Evolutionary conservation across 148 eudicot species (phyloP).

Genomic region (Chenopodium suecicum): DNA sequence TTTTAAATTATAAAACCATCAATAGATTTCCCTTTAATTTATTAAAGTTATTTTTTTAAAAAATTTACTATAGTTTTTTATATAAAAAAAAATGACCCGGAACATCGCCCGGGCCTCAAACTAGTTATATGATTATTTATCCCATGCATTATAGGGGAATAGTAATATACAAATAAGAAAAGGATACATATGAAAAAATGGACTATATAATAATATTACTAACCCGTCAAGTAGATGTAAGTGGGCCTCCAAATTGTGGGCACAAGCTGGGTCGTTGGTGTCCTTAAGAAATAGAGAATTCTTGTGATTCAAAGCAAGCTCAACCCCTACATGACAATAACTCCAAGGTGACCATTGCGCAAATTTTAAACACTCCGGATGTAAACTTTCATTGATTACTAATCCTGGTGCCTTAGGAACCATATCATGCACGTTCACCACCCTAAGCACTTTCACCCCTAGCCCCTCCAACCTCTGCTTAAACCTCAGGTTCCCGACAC

Average conservation of each 20-base stretch:
- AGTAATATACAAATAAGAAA: no score
- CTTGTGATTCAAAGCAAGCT: slow-evolving; percentile 64
- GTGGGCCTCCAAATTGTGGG: slow-evolving; percentile 78
- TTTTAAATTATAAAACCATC: no score
- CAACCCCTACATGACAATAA: slow-evolving; percentile 74
- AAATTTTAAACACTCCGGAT: slow-evolving; percentile 34
- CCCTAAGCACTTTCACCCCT: slow-evolving; percentile 75
- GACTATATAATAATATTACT: slow-evolving; percentile 12
- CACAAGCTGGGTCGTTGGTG: slow-evolving; percentile 46
- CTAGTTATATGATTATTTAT: no score
- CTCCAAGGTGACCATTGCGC: slow-evolving; percentile 62
- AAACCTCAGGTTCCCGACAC: slow-evolving; percentile 70
- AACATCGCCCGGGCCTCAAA: no score
- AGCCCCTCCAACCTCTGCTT: slow-evolving; percentile 58
- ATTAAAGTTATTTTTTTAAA: no score
- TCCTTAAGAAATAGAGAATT: slow-evolving; percentile 67
- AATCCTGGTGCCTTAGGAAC: slow-evolving; percentile 76
- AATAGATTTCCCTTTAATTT: no score
- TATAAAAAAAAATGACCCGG: no score
- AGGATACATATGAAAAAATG: no score
- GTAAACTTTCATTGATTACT: slow-evolving; percentile 51
- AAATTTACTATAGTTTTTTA: no score
- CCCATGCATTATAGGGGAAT: no score
- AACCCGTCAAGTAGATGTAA: slow-evolving; percentile 73
- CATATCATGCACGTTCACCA: slow-evolving; percentile 69